Evolutionary conservation across 129 eudicot genomes (phyloP).

Genomic region (Tagetes erecta): DNA sequence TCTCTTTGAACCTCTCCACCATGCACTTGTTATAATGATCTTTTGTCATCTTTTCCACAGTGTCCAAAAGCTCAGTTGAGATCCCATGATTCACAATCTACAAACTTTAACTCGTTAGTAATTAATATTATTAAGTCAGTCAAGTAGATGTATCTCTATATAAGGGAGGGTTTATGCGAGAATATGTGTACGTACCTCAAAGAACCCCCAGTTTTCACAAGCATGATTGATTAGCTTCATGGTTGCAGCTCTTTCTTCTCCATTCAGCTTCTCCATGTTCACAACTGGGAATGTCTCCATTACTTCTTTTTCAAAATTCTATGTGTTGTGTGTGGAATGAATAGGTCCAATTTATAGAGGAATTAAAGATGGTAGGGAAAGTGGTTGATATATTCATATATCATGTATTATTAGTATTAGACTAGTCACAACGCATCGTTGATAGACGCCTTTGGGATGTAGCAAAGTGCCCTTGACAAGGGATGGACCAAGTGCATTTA

Average conservation of each 20-base stretch:
- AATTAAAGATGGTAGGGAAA: too few relatives aligned
- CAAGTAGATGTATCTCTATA: too few relatives aligned
- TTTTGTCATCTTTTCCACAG: constrained; percentile 85
- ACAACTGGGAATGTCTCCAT: constrained; percentile 60
- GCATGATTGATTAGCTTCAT: constrained; percentile 82
- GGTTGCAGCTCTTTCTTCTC: constrained; percentile 74
- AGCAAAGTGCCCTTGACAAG: too few relatives aligned
- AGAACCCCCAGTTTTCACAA: constrained; percentile 97
- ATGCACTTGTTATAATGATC: constrained; percentile 80
- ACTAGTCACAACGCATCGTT: too few relatives aligned
- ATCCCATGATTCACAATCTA: constrained; percentile 86
- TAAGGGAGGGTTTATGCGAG: not conserved
- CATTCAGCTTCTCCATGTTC: constrained; percentile 78
- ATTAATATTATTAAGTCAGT: too few relatives aligned
- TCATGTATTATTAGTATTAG: too few relatives aligned
- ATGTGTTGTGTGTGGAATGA: too few relatives aligned
- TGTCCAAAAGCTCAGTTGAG: constrained; percentile 78
- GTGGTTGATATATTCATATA: too few relatives aligned
- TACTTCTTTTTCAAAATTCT: too few relatives aligned
- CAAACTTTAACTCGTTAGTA: not conserved
- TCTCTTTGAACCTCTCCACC: constrained; percentile 86
- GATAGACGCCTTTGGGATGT: too few relatives aligned
- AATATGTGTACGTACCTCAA: constrained; percentile 57
- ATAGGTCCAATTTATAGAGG: too few relatives aligned
- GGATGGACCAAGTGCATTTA: too few relatives aligned